Percentiles rank a stretch among this genome's conserved stretches.
Evolutionary conservation across 2,329 filamentous ascomycete genomes (phyloP).

Genomic region (Aspergillus sp.): DNA sequence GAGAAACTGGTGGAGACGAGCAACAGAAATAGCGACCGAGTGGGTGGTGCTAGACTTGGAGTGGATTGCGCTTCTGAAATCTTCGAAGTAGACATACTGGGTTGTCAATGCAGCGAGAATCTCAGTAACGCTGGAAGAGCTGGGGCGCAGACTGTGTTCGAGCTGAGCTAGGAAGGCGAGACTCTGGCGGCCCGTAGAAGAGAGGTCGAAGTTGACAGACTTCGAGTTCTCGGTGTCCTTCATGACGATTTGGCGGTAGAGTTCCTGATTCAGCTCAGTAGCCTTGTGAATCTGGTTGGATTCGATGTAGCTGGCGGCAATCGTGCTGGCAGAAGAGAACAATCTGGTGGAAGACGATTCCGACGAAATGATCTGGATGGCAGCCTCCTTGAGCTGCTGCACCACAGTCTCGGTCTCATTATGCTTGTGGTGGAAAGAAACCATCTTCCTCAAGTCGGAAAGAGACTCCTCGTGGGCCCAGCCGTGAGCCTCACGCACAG

Average conservation of each 20-base stretch:
- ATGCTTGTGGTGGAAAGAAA: constrained; percentile 27
- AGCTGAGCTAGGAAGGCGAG: constrained; percentile 41
- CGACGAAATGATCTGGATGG: constrained; percentile 25
- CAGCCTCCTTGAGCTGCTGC: constrained; percentile 27
- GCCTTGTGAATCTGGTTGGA: constrained; percentile 26
- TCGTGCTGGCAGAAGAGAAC: constrained; percentile 27
- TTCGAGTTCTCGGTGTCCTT: constrained; percentile 26
- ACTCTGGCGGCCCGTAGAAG: constrained; percentile 26
- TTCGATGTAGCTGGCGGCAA: constrained; percentile 31
- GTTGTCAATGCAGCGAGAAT: constrained; percentile 39
- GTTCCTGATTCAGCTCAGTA: constrained; percentile 26
- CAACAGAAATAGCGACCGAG: constrained; percentile 26
- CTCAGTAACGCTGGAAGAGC: constrained; percentile 31
- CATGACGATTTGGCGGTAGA: constrained; percentile 33
- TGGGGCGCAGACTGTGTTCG: constrained; percentile 30
- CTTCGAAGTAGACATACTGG: constrained; percentile 34
- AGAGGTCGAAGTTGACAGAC: constrained; percentile 24
- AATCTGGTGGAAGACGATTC: constrained; percentile 24
- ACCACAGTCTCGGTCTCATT: constrained; percentile 23
- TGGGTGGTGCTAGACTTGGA: constrained; percentile 26
- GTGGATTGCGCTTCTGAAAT: constrained; percentile 30
- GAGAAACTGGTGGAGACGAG: constrained; percentile 30
- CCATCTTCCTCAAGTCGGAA: constrained; percentile 29
- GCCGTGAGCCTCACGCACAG: constrained; percentile 25
- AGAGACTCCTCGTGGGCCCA: constrained; percentile 36